Evolutionary conservation across 495 filamentous ascomycete species (phyloP).

Genomic region (Tuber melanosporum): DNA sequence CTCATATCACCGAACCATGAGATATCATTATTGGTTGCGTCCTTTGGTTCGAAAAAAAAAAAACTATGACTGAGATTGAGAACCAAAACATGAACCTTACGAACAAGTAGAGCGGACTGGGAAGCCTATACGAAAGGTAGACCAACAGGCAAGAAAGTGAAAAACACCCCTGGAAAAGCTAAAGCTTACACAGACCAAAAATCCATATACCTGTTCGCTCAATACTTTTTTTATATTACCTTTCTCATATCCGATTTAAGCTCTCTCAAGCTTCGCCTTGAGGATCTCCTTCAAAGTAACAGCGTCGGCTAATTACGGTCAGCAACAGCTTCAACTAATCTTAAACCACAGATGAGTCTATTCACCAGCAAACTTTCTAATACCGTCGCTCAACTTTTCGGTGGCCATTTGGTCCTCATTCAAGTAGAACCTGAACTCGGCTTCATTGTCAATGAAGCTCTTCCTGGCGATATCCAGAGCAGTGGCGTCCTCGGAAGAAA

Average conservation of each 20-base stretch:
- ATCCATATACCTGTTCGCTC: background rate
- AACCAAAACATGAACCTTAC: background rate
- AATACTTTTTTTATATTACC: background rate
- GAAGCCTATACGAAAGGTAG: background rate
- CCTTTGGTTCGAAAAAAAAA: background rate
- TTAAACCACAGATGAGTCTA: background rate
- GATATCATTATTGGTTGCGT: background rate
- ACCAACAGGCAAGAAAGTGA: background rate
- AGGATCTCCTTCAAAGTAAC: constrained; percentile 88
- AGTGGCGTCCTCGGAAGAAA: constrained; percentile 60
- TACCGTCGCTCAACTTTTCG: constrained; percentile 97
- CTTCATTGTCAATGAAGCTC: constrained; percentile 82
- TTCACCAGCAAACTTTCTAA: constrained; percentile 81
- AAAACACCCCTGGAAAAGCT: background rate
- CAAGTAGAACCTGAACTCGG: constrained; percentile 94
- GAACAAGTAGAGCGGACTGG: background rate
- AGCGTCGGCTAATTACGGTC: constrained; percentile 60
- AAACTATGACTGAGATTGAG: background rate
- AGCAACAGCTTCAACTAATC: constrained; percentile 7
- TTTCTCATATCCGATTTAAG: constrained; percentile 1
- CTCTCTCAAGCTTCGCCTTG: constrained; percentile 56
- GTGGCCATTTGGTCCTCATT: constrained; percentile 99
- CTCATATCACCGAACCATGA: background rate
- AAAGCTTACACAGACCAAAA: background rate
- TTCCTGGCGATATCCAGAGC: constrained; percentile 75